phyloP scores from a whole-genome alignment of 768 basidiomycete genomes.

The Boletus fagicola region DNA sequence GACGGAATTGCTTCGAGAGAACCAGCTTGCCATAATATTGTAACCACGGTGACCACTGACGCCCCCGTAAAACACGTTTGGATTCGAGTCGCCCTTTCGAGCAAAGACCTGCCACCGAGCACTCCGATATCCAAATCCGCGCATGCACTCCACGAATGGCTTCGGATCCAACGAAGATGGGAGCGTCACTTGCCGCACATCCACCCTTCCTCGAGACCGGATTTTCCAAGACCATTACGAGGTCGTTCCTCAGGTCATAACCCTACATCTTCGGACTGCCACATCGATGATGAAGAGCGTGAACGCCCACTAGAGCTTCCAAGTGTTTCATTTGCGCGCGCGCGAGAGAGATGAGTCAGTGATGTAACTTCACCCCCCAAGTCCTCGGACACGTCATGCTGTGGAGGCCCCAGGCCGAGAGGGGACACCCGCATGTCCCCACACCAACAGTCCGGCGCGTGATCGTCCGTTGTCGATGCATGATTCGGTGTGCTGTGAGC shows the following conservation, averaged over 20 bases:
- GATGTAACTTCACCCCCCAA: not conserved
- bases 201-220: not conserved
- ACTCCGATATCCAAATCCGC: not conserved
- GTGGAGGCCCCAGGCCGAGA: not conserved
- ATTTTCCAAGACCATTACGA: conserved; percentile 1
- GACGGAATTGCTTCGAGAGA: not conserved
- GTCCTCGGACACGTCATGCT: conserved; percentile 18
- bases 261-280: conserved; percentile 10
- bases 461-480: conserved; percentile 6
- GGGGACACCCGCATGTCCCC: not conserved
- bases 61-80: not conserved
- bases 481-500: conserved; percentile 1
- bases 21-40: conserved; percentile 13
- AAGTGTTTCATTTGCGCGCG: conserved; percentile 24
- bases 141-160: not conserved
- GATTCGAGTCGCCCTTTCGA: not conserved
- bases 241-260: not conserved
- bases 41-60: conserved; percentile 19
- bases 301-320: not conserved
- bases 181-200: not conserved
- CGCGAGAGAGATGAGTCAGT: not conserved
- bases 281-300: not conserved
- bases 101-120: not conserved
- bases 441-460: not conserved
- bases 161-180: not conserved